These are phyloP conservation scores for Tolypocladium album DNA, from an alignment of 2,329 filamentous ascomycete genomes.

Conservation along the genomic window DNA sequence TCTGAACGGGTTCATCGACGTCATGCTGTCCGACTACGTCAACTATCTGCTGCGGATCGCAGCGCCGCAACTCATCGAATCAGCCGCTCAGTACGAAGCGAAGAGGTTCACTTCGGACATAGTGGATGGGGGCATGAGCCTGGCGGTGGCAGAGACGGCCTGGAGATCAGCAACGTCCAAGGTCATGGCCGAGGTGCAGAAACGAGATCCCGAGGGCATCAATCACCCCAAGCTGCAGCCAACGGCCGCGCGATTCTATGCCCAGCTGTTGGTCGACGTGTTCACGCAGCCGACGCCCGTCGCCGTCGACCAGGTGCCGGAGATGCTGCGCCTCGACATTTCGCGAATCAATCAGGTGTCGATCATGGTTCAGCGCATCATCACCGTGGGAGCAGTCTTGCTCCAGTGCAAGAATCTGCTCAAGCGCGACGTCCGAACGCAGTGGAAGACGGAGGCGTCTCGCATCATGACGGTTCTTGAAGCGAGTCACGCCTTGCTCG, in stretches of 20 bases:
- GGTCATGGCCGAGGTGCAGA: slow-evolving; percentile 53
- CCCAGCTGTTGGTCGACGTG: slow-evolving; percentile 63
- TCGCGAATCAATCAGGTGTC: slow-evolving; percentile 43
- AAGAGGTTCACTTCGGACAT: slow-evolving; percentile 58
- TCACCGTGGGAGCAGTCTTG: slow-evolving; percentile 63
- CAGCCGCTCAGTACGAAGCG: slow-evolving; percentile 64
- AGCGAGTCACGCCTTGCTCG: slow-evolving; percentile 36
- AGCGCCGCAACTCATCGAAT: slow-evolving; percentile 60
- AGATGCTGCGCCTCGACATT: slow-evolving; percentile 62
- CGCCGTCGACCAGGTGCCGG: slow-evolving; percentile 48
- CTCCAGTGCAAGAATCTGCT: slow-evolving; percentile 75
- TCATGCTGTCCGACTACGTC: slow-evolving; percentile 70
- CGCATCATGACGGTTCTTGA: slow-evolving; percentile 63
- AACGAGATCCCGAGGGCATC: slow-evolving; percentile 58
- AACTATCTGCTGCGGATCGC: slow-evolving; percentile 69
- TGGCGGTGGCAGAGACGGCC: slow-evolving; percentile 51
- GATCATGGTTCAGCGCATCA: slow-evolving; percentile 40
- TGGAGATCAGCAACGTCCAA: slow-evolving; percentile 57
- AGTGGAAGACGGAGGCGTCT: slow-evolving; percentile 65
- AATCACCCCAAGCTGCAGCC: slow-evolving; percentile 52
- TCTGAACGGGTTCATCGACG: slow-evolving; percentile 63
- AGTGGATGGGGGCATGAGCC: slow-evolving; percentile 39
- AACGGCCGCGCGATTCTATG: slow-evolving; percentile 60
- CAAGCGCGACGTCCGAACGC: slow-evolving; percentile 66
- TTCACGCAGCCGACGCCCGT: slow-evolving; percentile 56